Evolutionary conservation across 805 yeast species (phyloP), one percentile per base, ranked within the genome.

Genomic region (Monosporozyma servazzii): DNA sequence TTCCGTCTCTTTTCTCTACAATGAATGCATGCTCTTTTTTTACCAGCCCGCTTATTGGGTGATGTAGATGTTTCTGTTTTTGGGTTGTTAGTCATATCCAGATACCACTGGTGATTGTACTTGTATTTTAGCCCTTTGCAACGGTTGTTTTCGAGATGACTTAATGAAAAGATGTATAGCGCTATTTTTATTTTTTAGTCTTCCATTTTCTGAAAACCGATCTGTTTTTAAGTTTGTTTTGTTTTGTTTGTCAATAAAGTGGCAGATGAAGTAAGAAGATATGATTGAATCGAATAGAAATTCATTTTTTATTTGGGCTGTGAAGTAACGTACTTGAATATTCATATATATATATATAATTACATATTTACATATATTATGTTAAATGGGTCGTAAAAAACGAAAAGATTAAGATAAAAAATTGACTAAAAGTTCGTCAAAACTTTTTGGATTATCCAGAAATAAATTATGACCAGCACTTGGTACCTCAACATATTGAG

Each of bases 401-500:
- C 20, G 5, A 36, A 7, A 18, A 9, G 17, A 20, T 41, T 21
- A 41, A 5, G 44, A 41, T 21, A 54, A 41, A 51, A 70, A 73
- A 0, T 62, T 52, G 39, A 69, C 33, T 15, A 85, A 67, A 53
- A 76, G 55, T 3, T 59, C 56, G 61, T 84, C 79, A 61, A 86
- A 87, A 31, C 59, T 72, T 13, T 61, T 55, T 21, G 77, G 74
- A 56, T 85, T 84, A 60, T 87, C 95, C 52, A 87, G 68, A 57
- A 85, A 86, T 11, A 87, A 61, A 61, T 87, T 90, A 64, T 87
- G 95, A 0, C 95, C 95, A 8, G 86, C 78, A 51, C 80, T 71
- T 9, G 67, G 64, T 2, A 67, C 58, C 29, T 64, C 65, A 7
- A 50, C 46, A 42, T 58, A 65, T 8, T 49, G 36, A 3, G 20